Percentiles rank a stretch among this genome's conserved stretches.
These are phyloP conservation scores for Suillus subalutaceus DNA, from an alignment of 768 basidiomycete species.

Conservation along the genomic window DNA sequence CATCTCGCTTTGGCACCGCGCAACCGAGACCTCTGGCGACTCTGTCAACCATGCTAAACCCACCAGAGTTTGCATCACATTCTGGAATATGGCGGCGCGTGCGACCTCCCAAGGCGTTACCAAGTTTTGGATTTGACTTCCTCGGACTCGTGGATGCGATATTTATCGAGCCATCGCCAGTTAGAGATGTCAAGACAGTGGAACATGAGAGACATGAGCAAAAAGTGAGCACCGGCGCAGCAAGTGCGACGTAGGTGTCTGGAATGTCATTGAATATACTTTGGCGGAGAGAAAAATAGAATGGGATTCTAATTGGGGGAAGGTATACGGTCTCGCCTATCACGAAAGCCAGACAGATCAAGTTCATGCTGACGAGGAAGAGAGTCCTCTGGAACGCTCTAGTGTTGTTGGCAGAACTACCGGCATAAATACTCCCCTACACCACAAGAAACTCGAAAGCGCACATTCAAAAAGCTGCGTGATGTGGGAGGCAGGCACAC, in stretches of 20 bases:
- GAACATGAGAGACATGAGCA: conserved; percentile 80
- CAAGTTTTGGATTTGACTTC: conserved; percentile 79
- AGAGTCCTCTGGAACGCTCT: background rate
- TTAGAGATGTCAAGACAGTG: conserved; percentile 74
- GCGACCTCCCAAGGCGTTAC: conserved; percentile 74
- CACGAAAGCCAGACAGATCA: conserved; percentile 34
- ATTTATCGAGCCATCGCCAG: conserved; percentile 78
- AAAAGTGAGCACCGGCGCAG: conserved; percentile 79
- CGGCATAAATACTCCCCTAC: too few relatives aligned
- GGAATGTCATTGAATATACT: conserved; percentile 58
- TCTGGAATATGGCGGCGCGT: conserved; percentile 82
- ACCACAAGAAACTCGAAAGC: background rate
- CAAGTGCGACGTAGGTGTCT: conserved; percentile 75
- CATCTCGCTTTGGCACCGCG: conserved; percentile 46
- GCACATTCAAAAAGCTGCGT: background rate
- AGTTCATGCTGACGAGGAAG: conserved; percentile 34
- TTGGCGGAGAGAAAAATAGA: conserved; percentile 54
- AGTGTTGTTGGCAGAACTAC: too few relatives aligned
- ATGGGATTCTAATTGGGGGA: conserved; percentile 42
- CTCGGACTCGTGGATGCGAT: conserved; percentile 84
- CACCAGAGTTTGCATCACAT: conserved; percentile 77
- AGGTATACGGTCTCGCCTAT: conserved; percentile 42
- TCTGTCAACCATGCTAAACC: conserved; percentile 71
- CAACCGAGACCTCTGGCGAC: conserved; percentile 27
- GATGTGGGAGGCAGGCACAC: too few relatives aligned